Conservation (phyloP, 352 stramenopile genomes). For the Globisporangium uncinulatum region DNA sequence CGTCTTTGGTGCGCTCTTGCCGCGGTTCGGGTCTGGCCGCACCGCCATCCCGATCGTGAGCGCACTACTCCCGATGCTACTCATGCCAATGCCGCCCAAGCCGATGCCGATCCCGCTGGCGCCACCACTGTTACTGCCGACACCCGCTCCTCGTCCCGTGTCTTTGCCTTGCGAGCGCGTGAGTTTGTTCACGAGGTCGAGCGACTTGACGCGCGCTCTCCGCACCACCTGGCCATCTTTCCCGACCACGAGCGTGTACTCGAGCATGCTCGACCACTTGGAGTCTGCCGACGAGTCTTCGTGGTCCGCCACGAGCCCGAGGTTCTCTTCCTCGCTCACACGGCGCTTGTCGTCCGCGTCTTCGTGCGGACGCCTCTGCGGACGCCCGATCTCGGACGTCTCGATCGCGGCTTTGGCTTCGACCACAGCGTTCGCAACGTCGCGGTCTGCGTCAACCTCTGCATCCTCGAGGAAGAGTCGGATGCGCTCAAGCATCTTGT, state of each 20-base stretch:
- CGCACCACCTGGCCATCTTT: conserved; percentile 83
- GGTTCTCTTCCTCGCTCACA: conserved; percentile 50
- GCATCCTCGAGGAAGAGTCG: conserved; percentile 57
- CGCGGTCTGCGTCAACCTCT: conserved; percentile 53
- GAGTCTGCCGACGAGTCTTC: conserved; percentile 75
- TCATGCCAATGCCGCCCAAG: conserved; percentile 16
- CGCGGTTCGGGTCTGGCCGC: conserved; percentile 34
- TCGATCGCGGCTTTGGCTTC: conserved; percentile 48
- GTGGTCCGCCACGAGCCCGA: conserved; percentile 59
- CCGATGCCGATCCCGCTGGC: conserved; percentile 10
- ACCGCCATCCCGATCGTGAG: conserved; percentile 26
- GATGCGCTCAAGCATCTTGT: conserved; percentile 74
- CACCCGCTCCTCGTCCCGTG: conserved; percentile 23
- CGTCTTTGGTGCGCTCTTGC: conserved; percentile 36
- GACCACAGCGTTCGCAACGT: conserved; percentile 45
- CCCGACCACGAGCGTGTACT: conserved; percentile 78
- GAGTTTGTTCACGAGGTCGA: conserved; percentile 77
- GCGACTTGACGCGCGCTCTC: conserved; percentile 72
- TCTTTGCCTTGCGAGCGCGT: conserved; percentile 49
- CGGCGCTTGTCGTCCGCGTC: conserved; percentile 59
- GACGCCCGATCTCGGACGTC: conserved; percentile 21
- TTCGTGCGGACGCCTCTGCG: conserved; percentile 37
- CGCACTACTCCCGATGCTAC: conserved; percentile 15
- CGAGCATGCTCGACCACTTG: conserved; percentile 84
- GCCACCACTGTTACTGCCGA: conserved; percentile 10